These are phyloP conservation scores for Rhododendron molle DNA, from an alignment of 148 eudicot species.

Conservation along the genomic window DNA sequence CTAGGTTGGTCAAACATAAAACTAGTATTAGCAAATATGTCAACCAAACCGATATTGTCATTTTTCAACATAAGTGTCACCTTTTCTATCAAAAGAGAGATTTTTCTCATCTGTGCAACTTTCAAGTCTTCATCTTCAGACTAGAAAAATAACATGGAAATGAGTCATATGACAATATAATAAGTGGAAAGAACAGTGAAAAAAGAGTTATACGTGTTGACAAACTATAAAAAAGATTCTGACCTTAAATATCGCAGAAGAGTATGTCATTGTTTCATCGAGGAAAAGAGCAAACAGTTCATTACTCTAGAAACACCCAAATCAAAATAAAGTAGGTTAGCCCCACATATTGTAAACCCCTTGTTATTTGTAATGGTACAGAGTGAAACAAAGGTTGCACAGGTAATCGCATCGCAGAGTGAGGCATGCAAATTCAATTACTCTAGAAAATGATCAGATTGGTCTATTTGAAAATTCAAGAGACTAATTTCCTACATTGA, in stretches of 20 bases:
- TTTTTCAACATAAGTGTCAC: constrained; percentile 17
- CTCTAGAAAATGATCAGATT: neutral
- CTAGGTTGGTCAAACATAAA: constrained; percentile 25
- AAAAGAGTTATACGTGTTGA: neutral
- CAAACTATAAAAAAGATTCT: constrained; percentile 8
- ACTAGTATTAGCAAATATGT: neutral
- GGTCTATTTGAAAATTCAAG: neutral
- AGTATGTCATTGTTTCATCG: constrained; percentile 96
- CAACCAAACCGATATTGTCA: neutral
- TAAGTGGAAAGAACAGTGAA: neutral
- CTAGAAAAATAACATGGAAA: constrained; percentile 25
- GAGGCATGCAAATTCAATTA: neutral
- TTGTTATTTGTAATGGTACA: neutral
- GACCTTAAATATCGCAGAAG: constrained; percentile 89
- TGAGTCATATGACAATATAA: neutral
- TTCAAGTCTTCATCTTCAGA: constrained; percentile 69
- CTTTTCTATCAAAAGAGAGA: constrained; percentile 57
- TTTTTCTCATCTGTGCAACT: constrained; percentile 75
- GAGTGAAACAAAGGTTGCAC: neutral
- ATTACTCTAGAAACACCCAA: constrained; percentile 54
- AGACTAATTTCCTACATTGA: neutral
- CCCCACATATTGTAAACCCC: neutral
- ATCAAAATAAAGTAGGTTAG: neutral
- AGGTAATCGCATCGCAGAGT: neutral
- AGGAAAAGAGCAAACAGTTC: constrained; percentile 87